Percentiles rank a stretch among this genome's conserved stretches.
These are phyloP conservation scores for Epichloe aotearoae DNA, from an alignment of 2,329 filamentous ascomycete species.

Conservation along the genomic window DNA sequence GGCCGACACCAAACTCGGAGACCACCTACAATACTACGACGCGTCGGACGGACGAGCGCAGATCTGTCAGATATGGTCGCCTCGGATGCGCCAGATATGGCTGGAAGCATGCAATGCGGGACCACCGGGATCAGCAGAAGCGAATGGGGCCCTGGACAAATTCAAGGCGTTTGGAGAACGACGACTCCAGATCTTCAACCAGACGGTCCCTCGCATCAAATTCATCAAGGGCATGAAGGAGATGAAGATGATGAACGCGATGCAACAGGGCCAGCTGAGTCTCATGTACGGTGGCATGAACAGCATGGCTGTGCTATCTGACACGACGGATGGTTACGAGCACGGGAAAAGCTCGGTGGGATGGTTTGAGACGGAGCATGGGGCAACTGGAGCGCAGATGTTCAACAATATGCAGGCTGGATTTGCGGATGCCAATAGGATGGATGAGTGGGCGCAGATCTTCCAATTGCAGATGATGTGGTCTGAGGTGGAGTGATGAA, in stretches of 20 bases:
- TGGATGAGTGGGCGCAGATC: slow-evolving; percentile 15
- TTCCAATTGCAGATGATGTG: slow-evolving; percentile 15
- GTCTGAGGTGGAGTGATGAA: slow-evolving; percentile 18
- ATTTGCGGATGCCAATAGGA: slow-evolving; percentile 14
- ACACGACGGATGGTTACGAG: slow-evolving; percentile 15
- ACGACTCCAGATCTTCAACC: slow-evolving; percentile 17
- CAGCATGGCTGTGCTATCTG: slow-evolving; percentile 14
- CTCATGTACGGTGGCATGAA: slow-evolving; percentile 22
- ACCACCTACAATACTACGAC: slow-evolving; percentile 13
- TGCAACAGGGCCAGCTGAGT: slow-evolving; percentile 20
- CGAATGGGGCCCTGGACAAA: slow-evolving; percentile 12
- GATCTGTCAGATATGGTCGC: slow-evolving; percentile 25
- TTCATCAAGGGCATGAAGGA: slow-evolving; percentile 16
- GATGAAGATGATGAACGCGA: slow-evolving; percentile 19
- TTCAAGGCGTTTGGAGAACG: slow-evolving; percentile 15
- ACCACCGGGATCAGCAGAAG: slow-evolving; percentile 12
- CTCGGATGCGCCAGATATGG: slow-evolving; percentile 25
- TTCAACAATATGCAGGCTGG: slow-evolving; percentile 20
- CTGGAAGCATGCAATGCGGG: slow-evolving; percentile 15
- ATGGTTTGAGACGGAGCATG: slow-evolving; percentile 22
- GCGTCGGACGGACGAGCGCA: slow-evolving; percentile 12
- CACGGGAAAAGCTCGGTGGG: slow-evolving; percentile 23
- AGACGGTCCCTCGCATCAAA: slow-evolving; percentile 17
- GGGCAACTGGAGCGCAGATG: slow-evolving; percentile 20
- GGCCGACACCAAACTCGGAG: slow-evolving; percentile 14